phyloP scores from a whole-genome alignment of 352 stramenopile species.

The Globisporangium uncinulatum region DNA sequence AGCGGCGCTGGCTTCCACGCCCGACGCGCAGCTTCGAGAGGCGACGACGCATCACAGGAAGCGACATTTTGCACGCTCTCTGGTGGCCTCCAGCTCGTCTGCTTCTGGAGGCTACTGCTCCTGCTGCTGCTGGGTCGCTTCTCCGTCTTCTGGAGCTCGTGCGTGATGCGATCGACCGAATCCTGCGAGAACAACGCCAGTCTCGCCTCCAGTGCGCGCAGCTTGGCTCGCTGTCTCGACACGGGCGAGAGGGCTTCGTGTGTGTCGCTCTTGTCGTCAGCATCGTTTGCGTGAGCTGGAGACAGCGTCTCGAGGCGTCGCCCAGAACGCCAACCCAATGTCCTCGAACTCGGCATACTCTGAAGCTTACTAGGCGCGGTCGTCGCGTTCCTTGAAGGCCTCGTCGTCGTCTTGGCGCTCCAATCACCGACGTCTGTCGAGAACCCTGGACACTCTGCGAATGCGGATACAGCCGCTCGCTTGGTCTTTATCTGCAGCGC shows the following conservation, averaged over 20 bases:
- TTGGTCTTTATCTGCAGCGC: slow-evolving; percentile 46
- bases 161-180: slow-evolving; percentile 37
- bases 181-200: slow-evolving; percentile 43
- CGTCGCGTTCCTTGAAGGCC: not conserved
- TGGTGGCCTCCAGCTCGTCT: not conserved
- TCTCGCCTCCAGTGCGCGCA: slow-evolving; percentile 48
- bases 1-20: slow-evolving; percentile 28
- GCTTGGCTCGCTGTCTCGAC: slow-evolving; percentile 42
- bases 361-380: not conserved
- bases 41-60: not conserved
- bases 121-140: not conserved
- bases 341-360: not conserved
- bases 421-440: not conserved
- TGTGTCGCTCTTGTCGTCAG: not conserved
- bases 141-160: slow-evolving; percentile 11
- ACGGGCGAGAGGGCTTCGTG: slow-evolving; percentile 28
- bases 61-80: not conserved
- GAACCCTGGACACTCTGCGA: not conserved
- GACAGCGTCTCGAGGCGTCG: not conserved
- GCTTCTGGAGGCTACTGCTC: not conserved
- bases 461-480: slow-evolving; percentile 9
- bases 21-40: not conserved
- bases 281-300: not conserved
- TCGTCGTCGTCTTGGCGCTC: not conserved
- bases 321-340: not conserved